Evolutionary conservation across 1,284 basidiomycete genomes (phyloP).

Genomic region (Sporisorium scitamineum): DNA sequence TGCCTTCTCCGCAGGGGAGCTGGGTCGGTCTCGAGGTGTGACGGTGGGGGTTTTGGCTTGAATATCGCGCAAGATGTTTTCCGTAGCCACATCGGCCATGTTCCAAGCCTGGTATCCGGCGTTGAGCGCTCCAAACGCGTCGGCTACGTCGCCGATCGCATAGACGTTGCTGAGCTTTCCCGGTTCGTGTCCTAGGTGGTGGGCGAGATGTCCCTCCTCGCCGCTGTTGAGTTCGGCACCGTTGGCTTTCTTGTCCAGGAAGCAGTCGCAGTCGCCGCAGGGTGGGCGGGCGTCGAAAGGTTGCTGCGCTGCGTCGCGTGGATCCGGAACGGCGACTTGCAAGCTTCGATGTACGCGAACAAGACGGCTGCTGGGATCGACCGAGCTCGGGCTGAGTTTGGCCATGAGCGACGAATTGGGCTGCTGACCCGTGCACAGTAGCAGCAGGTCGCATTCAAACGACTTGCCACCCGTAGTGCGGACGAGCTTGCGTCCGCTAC

Average conservation of each 20-base stretch:
- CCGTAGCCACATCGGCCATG: constrained; percentile 66
- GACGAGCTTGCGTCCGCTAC: constrained; percentile 56
- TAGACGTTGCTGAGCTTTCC: constrained; percentile 59
- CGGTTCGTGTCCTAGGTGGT: constrained; percentile 22
- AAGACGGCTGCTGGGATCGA: constrained; percentile 58
- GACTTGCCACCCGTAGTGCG: constrained; percentile 65
- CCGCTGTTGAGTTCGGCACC: constrained; percentile 27
- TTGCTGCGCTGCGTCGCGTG: constrained; percentile 54
- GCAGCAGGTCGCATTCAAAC: constrained; percentile 64
- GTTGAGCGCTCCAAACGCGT: constrained; percentile 68
- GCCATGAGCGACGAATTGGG: constrained; percentile 66
- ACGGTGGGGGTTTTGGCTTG: constrained; percentile 17
- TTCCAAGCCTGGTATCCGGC: constrained; percentile 68
- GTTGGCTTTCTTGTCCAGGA: constrained; percentile 65
- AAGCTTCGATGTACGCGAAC: constrained; percentile 60
- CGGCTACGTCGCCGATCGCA: constrained; percentile 66
- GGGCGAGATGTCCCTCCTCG: constrained; percentile 27
- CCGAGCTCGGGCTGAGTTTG: constrained; percentile 59
- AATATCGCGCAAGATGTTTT: constrained; percentile 65
- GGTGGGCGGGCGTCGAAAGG: constrained; percentile 60
- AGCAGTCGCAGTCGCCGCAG: constrained; percentile 68
- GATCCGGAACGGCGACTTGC: constrained; percentile 62
- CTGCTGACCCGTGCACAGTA: constrained; percentile 68
- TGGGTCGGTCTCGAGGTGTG: constrained; percentile 1
- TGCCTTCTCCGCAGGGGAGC: not conserved